Evolutionary conservation across 2,329 filamentous ascomycete genomes (phyloP).

Genomic region (Didymella sp.): DNA sequence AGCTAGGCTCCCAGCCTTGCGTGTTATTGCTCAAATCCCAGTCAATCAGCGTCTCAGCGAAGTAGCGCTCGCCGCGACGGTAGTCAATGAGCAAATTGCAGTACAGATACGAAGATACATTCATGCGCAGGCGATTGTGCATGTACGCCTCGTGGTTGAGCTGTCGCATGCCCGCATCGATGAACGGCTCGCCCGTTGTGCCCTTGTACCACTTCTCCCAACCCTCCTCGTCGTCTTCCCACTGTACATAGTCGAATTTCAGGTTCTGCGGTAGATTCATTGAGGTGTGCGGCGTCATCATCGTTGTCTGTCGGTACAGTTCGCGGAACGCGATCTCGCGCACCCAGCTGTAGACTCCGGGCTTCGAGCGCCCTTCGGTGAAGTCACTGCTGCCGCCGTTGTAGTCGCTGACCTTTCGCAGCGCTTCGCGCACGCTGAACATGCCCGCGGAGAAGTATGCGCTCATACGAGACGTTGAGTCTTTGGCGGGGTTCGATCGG

Average conservation of each 20-base stretch:
- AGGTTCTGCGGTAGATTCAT: conserved; percentile 61
- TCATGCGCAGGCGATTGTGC: conserved; percentile 62
- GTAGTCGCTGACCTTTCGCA: conserved; percentile 51
- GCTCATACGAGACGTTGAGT: conserved; percentile 53
- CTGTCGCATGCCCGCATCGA: conserved; percentile 61
- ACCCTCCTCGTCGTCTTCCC: conserved; percentile 59
- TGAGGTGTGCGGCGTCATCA: conserved; percentile 56
- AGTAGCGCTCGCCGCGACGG: conserved; percentile 58
- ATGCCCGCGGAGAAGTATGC: conserved; percentile 57
- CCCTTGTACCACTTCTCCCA: conserved; percentile 59
- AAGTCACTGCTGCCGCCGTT: conserved; percentile 56
- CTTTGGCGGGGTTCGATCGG: conserved; percentile 52
- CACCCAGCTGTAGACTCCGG: conserved; percentile 56
- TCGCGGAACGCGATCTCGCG: conserved; percentile 61
- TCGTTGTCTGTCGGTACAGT: conserved; percentile 58
- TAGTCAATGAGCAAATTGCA: conserved; percentile 60
- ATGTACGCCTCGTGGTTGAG: conserved; percentile 59
- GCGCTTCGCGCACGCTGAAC: conserved; percentile 55
- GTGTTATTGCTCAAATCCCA: conserved; percentile 60
- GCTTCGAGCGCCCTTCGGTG: conserved; percentile 45
- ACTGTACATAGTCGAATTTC: conserved; percentile 60
- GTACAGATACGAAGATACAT: conserved; percentile 56
- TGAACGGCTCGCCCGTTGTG: conserved; percentile 57
- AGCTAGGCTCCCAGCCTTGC: conserved; percentile 61
- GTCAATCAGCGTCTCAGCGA: conserved; percentile 58